phyloP scores from a whole-genome alignment of 2,329 filamentous ascomycete genomes.

The Geosmithia morbida region DNA sequence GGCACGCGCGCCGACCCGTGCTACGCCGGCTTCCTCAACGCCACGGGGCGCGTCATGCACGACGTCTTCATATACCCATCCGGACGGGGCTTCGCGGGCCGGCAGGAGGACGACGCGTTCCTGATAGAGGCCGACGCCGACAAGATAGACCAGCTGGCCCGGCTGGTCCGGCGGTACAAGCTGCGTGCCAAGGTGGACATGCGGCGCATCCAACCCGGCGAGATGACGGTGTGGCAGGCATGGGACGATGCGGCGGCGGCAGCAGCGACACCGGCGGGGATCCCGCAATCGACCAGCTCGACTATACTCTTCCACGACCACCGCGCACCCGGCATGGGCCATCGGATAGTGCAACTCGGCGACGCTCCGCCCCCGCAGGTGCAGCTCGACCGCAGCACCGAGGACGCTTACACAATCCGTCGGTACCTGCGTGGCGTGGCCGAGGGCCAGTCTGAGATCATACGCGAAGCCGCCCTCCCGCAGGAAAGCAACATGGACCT shows the following conservation, averaged over 20 bases:
- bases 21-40: slow-evolving; percentile 78
- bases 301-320: slow-evolving; percentile 3
- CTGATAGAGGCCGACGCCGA: slow-evolving; percentile 70
- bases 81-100: slow-evolving; percentile 8
- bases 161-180: slow-evolving; percentile 74
- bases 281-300: too few relatives aligned
- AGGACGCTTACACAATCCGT: slow-evolving; percentile 56
- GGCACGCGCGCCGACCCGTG: slow-evolving; percentile 33
- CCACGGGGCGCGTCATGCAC: slow-evolving; percentile 68
- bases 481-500: slow-evolving; percentile 84
- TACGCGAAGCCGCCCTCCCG: slow-evolving; percentile 57
- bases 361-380: slow-evolving; percentile 15
- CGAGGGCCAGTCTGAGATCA: slow-evolving; percentile 73
- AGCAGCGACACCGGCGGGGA: slow-evolving; percentile 31
- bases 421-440: slow-evolving; percentile 70
- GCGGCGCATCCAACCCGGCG: slow-evolving; percentile 47
- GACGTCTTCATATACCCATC: slow-evolving; percentile 79
- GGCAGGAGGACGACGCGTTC: slow-evolving; percentile 23
- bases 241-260: slow-evolving; percentile 44
- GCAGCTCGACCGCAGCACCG: slow-evolving; percentile 29
- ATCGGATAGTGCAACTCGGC: slow-evolving; percentile 25
- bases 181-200: slow-evolving; percentile 66
- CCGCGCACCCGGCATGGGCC: slow-evolving; percentile 40
- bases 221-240: slow-evolving; percentile 55
- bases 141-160: slow-evolving; percentile 46